Base-by-base conservation (phyloP, 2,329 filamentous ascomycete species). In the Bipolaris oryzae region DNA sequence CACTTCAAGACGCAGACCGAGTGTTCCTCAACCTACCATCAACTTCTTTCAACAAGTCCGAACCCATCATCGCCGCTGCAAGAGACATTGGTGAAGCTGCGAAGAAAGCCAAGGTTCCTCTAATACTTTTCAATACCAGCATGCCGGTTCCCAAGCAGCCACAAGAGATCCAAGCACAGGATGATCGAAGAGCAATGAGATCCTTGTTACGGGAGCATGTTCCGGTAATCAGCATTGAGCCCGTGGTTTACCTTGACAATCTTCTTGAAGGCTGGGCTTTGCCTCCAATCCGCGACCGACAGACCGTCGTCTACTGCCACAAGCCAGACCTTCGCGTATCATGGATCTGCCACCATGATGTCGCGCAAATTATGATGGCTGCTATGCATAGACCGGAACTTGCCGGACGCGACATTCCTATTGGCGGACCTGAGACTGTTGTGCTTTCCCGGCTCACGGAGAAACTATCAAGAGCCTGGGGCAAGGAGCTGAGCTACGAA, bases 341-440 rank as follows among this genome's bases (percentile, higher is more conserved):
- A 1, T 78, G 76, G 76, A 77, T 78, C 50, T 76, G 75, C 58
- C 75, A 78, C 39, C 64, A 77, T 44, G 75, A 78, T 54, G 62
- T 78, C 15, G 76, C 74, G 7, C 70, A 74, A 51, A 65, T 78
- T 35, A 78, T 78, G 76, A 60, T 75, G 25, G 71, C 74, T 2
- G 73, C 73, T 1, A 70, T 74, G 64, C 23, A 60, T 10, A 68
- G 68, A 7, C 71, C 73, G 0, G 67, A 76, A 0, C 67, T 78
- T 3, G 73, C 70, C 2, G 75, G 75, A 1, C 64, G 70, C 33
- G 66, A 78, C 54, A 67, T 78, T 21, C 50, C 70, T 7, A 67
- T 77, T 11, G 75, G 75, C 2, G 76, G 76, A 0, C 72, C 73
- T 0, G 73, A 77, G 52, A 76, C 73, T 0, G 73, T 78, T 1